Evolutionary conservation across 2,329 filamentous ascomycete genomes (phyloP), one percentile per base, ranked within the genome.

Genomic region (Pseudogymnoascus sp.): DNA sequence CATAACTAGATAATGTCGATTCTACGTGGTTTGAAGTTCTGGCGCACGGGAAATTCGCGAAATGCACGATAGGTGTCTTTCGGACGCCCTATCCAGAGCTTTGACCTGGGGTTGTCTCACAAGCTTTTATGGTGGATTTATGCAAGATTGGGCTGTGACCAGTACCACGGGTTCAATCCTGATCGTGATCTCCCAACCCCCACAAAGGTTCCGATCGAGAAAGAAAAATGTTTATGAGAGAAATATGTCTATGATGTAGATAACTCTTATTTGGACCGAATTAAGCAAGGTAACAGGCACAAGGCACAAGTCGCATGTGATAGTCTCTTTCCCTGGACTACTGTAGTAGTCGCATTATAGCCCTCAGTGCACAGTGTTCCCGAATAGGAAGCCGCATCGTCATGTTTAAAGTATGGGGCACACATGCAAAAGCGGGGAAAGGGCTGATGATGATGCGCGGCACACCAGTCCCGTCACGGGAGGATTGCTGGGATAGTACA

Each of bases 341-440:
- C 7, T 17, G 4, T 15, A 21, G 21, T 13, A 13, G 37, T 40
- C 13, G 13, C 37, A 54, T 13, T 54, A 11, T 13, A 21, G 5
- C 4, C 44, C 44, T 29, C 47, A 33, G n/a, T 15, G 26, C 29
- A 54, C 47, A 54, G 33, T 7, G 33, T 7, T 33, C 47, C 47
- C 47, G 29, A 54, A 54, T 54, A 54, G 47, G 47, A 54, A 54
- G 47, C 47, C 47, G 29, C 47, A 33, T 21, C 47, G 47, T n/a
- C 47, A 54, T 54, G 47, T 35, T 54, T 54, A 54, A 54, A 54
- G 47, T 21, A 54, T 54, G 47, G 47, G 47, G 47, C 47, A 35
- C 29, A 8, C 15, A n/a, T 2, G 35, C 9, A 54, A 54, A 54
- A 54, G 47, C 29, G 47, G 47, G 47, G 47, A 33, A 33, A 33